Evolutionary conservation across 768 basidiomycete genomes (phyloP), one percentile per base, ranked within the genome.

Genomic region (Collybia sp.): DNA sequence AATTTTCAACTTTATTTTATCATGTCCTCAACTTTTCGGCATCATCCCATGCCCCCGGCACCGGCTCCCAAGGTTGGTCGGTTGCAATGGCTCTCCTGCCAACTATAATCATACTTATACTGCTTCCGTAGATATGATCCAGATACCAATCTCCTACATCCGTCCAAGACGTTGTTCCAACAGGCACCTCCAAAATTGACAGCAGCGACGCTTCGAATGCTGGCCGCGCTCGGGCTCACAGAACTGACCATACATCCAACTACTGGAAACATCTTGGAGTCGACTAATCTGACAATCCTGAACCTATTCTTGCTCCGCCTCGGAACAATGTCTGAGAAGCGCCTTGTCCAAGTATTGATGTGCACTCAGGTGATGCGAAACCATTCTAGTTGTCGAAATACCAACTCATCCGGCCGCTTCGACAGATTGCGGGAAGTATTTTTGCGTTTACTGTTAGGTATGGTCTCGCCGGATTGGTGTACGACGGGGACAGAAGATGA

Each of bases 1-100:
- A 62, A 87, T 96, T 51, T 93, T 97, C 80, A 99, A 99, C 64
- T 99, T 99, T 60, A 45, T 98, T 42, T 72, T 97, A 33, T 95
- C 93, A 11, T 89, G 86, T 54, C 96, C 96, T 10, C 96, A 99
- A 60, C 69, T 99, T 2, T 97, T 98, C 58, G 90, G 91, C 1
- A 66, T 99, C 13, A 89, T 99, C 12, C 85, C 88, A 0, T 97
- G 94, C 61, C 96, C 96, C 5, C 73, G 96, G 41, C 96, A 99
- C 67, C 81, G 96, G 43, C 77, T 99, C 15, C 96, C 96, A 44
- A 80, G 80, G 90, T 93, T 58, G 53, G 80, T 59, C 35, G 12
- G 30, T 15, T 8, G 5, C n/a, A 13, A n/a, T n/a, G 6, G 17
- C 35, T n/a, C 10, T 18, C n/a, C 35, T 34, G 45, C 20, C 41